These are phyloP conservation scores for Cyclanthera cordifolia DNA, from an alignment of 306 rosid species.

Conservation along the genomic window DNA sequence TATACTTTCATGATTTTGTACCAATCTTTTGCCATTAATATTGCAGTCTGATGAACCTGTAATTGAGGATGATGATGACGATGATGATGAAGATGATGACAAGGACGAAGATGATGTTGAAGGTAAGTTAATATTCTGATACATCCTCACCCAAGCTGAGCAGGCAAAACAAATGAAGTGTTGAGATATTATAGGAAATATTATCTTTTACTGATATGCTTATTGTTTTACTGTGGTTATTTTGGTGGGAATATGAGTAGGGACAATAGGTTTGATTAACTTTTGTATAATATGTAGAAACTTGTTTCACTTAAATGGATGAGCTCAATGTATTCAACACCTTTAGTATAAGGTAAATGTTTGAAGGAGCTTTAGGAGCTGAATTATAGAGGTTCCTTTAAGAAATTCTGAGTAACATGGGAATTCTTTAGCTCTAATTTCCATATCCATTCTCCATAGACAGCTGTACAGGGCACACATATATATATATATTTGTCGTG, in stretches of 20 bases:
- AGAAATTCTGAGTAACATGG: neutral
- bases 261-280: too few relatives aligned
- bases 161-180: too few relatives aligned
- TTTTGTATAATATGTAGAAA: neutral
- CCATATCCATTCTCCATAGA: neutral
- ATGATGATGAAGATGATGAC: conserved; percentile 57
- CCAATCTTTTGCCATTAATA: neutral
- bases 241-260: too few relatives aligned
- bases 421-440: neutral
- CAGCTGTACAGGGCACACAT: neutral
- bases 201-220: too few relatives aligned
- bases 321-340: neutral
- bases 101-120: conserved; percentile 53
- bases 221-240: too few relatives aligned
- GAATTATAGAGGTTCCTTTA: neutral
- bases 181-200: too few relatives aligned
- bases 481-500: neutral
- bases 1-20: neutral
- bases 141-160: too few relatives aligned
- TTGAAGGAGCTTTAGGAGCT: neutral
- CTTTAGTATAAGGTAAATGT: neutral
- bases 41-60: conserved; percentile 62
- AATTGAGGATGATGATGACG: conserved; percentile 66
- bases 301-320: neutral
- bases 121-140: conserved; percentile 39